Base-by-base conservation (phyloP, 2,329 filamentous ascomycete genomes). In the Exophiala phaeomuriformis region DNA sequence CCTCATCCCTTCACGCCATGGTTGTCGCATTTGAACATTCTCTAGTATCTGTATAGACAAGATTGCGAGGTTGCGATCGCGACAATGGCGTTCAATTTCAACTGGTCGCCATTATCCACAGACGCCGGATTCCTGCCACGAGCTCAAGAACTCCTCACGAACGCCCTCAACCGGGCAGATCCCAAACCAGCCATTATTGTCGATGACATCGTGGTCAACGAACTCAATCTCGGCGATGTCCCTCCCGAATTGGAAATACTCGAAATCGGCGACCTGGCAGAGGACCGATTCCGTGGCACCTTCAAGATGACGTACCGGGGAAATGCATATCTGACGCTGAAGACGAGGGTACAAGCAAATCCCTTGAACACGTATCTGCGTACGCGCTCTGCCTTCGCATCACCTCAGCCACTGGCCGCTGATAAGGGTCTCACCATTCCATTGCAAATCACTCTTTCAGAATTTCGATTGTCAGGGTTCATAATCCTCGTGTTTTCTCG, bases 221-320 rank as follows among this genome's bases (percentile, higher is more conserved):
- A 98, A 75, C 81, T 98, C 71, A 98, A 98, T 72, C 80, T 98
- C 58, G 93, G 93, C 67, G 90, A 88, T 57, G 88, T 94, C 47
- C 91, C 93, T 44, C 93, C 93, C 7, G 89, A 97, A 67, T 75
- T 98, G 65, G 93, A 98, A 73, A 97, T 98, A 60, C 75, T 98
- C 61, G 93, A 98, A 76, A 95, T 98, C 71, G 93, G 93, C 53
- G 93, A 98, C 71, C 77, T 98, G 68, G 93, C 93, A 49, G 93
- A 97, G 73, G 93, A 98, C 75, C 80, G 91, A 49, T 98, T 98
- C 71, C 82, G 93, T 55, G 93, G 93, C 68, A 97, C 98, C 64
- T 98, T 98, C 79, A 97, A 97, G 72, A 97, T 98, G 91, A 91
- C 86, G 69, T 98, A 98, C 70, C 83, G 87, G 1, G 93, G 93